Conservation (phyloP, 768 basidiomycete species). For the Suillus alpinus region DNA sequence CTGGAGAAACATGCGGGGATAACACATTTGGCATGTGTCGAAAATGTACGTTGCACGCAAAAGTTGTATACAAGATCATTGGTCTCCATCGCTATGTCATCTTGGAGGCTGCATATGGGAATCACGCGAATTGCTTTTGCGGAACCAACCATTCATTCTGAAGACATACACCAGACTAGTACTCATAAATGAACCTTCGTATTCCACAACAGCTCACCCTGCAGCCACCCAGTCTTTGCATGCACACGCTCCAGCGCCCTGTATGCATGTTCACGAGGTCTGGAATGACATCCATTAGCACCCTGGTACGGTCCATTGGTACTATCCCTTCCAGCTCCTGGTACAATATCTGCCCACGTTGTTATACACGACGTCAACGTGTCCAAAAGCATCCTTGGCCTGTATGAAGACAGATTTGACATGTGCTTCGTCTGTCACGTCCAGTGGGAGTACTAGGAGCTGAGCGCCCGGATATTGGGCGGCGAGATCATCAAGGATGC, state of each 20-base stretch:
- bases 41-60: no score
- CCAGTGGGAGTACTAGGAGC: conserved; percentile 35
- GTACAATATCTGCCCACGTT: conserved; percentile 31
- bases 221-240: background rate
- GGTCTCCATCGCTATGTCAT: background rate
- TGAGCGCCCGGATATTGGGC: conserved; percentile 20
- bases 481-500: conserved; percentile 22
- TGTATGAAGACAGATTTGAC: conserved; percentile 30
- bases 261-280: background rate
- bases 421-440: conserved; percentile 31
- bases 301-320: conserved; percentile 24
- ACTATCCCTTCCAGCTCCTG: conserved; percentile 34
- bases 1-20: background rate
- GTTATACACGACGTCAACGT: conserved; percentile 40
- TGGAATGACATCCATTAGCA: conserved; percentile 25
- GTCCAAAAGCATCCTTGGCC: conserved; percentile 31
- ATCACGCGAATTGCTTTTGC: background rate
- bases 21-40: no score
- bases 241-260: background rate
- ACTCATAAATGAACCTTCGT: background rate
- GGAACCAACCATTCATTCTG: background rate
- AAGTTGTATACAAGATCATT: background rate
- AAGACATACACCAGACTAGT: background rate
- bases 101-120: background rate
- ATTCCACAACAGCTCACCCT: background rate